A percentile compares a stretch with the other conserved stretches of the same genome.
Conservation (phyloP, 805 yeast species). For the Maudiozyma barnettii region DNA sequence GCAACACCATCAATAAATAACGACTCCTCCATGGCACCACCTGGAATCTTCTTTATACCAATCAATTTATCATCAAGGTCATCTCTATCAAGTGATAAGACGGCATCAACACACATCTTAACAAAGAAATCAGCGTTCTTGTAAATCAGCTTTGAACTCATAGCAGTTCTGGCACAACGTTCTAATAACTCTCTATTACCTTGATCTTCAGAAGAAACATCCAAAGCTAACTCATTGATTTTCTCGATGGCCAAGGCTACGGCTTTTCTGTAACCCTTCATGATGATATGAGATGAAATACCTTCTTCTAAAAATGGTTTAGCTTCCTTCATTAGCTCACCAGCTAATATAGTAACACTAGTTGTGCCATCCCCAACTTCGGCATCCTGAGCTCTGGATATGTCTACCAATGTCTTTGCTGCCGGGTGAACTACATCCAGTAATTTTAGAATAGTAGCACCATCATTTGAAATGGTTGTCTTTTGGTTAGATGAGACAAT, state of each 20-base stretch:
- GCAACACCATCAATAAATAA: constrained; percentile 88
- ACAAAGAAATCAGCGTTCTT: constrained; percentile 85
- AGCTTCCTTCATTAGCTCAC: constrained; percentile 87
- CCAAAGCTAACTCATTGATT: constrained; percentile 67
- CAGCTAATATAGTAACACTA: constrained; percentile 87
- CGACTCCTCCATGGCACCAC: constrained; percentile 95
- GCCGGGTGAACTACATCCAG: constrained; percentile 98
- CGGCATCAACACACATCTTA: constrained; percentile 95
- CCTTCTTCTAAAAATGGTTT: constrained; percentile 92
- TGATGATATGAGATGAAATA: constrained; percentile 79
- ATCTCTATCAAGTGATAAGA: constrained; percentile 70
- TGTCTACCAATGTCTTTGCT: constrained; percentile 89
- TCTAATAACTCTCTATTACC: constrained; percentile 63
- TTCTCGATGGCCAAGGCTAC: constrained; percentile 64
- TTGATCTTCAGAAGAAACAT: constrained; percentile 42
- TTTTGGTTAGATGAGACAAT: constrained; percentile 75
- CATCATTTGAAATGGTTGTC: constrained; percentile 95
- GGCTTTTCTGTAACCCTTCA: constrained; percentile 81
- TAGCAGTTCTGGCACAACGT: constrained; percentile 93
- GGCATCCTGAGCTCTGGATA: constrained; percentile 92
- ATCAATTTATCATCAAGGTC: constrained; percentile 83
- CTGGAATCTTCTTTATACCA: constrained; percentile 90
- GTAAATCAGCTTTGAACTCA: constrained; percentile 89
- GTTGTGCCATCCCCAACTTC: constrained; percentile 99
- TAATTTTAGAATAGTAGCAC: constrained; percentile 88